Conservation (phyloP, 345 rosid species). For the Citrus australasica region DNA sequence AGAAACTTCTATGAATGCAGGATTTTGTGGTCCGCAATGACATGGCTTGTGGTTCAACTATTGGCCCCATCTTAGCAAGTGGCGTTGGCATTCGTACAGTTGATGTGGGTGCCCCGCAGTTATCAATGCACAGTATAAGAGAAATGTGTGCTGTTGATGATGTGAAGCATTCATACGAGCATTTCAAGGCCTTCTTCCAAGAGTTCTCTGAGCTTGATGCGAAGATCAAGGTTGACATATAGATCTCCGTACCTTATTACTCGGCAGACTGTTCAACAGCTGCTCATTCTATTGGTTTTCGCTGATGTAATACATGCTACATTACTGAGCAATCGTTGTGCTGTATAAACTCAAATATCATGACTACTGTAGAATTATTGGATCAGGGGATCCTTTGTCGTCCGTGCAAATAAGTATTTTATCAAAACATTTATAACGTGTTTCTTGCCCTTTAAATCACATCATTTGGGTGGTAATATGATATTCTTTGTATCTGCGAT, state of each 20-base stretch:
- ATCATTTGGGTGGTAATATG: neutral
- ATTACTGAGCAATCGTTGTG: neutral
- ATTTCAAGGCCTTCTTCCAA: conserved; percentile 85
- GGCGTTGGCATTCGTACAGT: conserved; percentile 93
- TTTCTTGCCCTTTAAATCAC: neutral
- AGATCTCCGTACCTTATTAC: neutral
- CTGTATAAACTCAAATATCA: neutral
- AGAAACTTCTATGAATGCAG: conserved; percentile 31
- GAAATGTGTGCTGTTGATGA: conserved; percentile 97
- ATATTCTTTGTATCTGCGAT: neutral
- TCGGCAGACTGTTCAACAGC: neutral
- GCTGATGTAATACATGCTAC: neutral
- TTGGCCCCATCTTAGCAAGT: conserved; percentile 94
- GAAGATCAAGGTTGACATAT: conserved; percentile 58
- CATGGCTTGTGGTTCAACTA: conserved; percentile 93
- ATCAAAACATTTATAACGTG: too few species aligned
- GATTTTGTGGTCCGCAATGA: conserved; percentile 98
- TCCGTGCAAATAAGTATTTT: too few species aligned
- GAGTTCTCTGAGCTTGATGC: conserved; percentile 66
- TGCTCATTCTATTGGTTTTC: too few species aligned
- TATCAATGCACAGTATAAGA: conserved; percentile 95
- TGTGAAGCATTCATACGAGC: conserved; percentile 69
- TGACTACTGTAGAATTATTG: neutral
- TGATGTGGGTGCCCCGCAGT: conserved; percentile 95
- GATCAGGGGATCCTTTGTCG: neutral